Conservation (phyloP, 768 basidiomycete species). For the Macrolepiota albuminosa region DNA sequence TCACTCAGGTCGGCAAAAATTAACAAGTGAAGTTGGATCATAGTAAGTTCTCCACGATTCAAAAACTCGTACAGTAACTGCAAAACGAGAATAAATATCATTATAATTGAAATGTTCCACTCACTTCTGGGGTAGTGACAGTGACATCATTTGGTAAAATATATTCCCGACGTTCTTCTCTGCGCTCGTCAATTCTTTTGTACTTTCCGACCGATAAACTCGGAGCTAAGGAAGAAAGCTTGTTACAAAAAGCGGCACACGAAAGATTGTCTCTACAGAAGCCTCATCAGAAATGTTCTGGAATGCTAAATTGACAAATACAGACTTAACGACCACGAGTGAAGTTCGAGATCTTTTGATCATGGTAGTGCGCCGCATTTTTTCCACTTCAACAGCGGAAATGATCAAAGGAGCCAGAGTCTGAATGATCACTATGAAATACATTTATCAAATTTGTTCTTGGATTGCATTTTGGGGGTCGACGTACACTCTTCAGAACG, state of each 20-base stretch:
- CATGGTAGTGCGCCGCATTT: not conserved
- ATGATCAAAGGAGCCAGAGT: not conserved
- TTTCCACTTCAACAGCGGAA: not conserved
- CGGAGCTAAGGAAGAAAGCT: not conserved
- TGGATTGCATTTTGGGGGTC: not conserved
- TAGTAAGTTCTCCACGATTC: constrained; percentile 28
- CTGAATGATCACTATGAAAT: not conserved
- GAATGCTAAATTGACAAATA: not conserved
- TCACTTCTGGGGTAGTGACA: constrained; percentile 33
- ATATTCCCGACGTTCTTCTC: not conserved
- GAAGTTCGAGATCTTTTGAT: not conserved
- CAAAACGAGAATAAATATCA: constrained; percentile 1
- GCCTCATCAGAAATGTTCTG: not conserved
- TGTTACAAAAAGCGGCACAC: not conserved
- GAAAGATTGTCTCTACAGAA: not conserved
- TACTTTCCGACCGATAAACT: not conserved
- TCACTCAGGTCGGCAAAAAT: constrained; percentile 34
- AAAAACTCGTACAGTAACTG: constrained; percentile 40
- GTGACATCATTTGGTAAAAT: not conserved
- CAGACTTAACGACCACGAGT: not conserved
- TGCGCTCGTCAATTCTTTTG: not conserved
- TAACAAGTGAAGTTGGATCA: constrained; percentile 41
- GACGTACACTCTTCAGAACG: constrained; percentile 2
- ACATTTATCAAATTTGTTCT: not conserved
- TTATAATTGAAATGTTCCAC: constrained; percentile 7